Base-by-base conservation (phyloP, 75 land plant species). In the Azolla pinnata region DNA sequence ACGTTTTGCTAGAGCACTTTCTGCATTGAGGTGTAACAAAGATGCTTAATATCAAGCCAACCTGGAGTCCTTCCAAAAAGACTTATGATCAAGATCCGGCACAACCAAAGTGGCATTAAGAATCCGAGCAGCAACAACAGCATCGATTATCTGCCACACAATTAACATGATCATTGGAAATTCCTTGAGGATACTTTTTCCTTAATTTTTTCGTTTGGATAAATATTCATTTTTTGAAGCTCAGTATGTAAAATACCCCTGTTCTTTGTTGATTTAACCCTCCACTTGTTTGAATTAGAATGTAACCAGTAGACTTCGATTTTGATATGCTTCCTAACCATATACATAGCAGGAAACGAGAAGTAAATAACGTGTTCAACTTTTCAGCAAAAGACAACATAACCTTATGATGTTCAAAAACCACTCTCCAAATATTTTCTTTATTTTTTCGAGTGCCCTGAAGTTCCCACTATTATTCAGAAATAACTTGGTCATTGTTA, bases 201-300 rank as follows among this genome's bases (percentile, higher is more conserved):
- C 4, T 46, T 3, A 18, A 46, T 2, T 23, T n/a, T n/a, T n/a
- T n/a, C n/a, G n/a, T n/a, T n/a, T n/a, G n/a, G n/a, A n/a, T n/a
- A n/a, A n/a, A n/a, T n/a, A n/a, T n/a, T n/a, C n/a, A n/a, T n/a
- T n/a, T n/a, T n/a, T n/a, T n/a, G n/a, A n/a, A 46, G 17, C 10
- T 4, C 2, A 46, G 17, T 23, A 3, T 4, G 49, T 14, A 26
- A 31, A 23, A 67, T 78, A 91, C 97, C 68, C 97, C 97, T 18
- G 81, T 84, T 70, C 97, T 74, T 63, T 91, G 97, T 57, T 91
- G 97, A 49, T 91, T 91, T 29, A 91, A 49, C 16, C 97, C 97
- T 56, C 97, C 97, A 88, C 97, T 91, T n/a, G 97, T 69, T 60
- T 78, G 96, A 71, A 91, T 91, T 35, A 87, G 69, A 59, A 91